Base-by-base conservation (phyloP, 1,284 basidiomycete genomes). In the Crocinoboletus sp. region DNA sequence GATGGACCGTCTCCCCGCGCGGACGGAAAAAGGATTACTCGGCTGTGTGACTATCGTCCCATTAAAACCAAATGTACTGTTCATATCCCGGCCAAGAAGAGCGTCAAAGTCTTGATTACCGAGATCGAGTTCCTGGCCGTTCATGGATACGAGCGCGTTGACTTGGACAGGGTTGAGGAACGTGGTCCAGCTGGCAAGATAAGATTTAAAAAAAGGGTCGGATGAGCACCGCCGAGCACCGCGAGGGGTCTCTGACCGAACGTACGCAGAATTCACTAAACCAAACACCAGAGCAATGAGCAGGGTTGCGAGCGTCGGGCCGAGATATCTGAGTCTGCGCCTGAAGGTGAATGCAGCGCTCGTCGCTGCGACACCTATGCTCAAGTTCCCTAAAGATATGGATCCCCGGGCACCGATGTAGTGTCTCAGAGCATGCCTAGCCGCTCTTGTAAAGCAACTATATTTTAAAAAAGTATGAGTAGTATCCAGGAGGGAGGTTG, bases 171-270 rank as follows among this genome's bases (percentile, higher is more conserved):
- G 45, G 3, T 8, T 24, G 15, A 46, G 42, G 23, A 45, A 45
- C 20, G 44, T 46, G 4, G 42, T 46, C 44, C 44, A 46, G 19
- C 41, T 46, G n/a, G n/a, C n/a, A n/a, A n/a, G n/a, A n/a, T n/a
- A n/a, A n/a, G n/a, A n/a, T n/a, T n/a, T n/a, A n/a, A n/a, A n/a
- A n/a, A n/a, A n/a, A n/a, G n/a, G n/a, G 6, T 40, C 8, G 25
- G 12, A 22, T 40, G 2, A 39, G 15, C 5, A 13, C 22, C n/a
- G 17, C 24, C 5, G 8, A 40, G 13, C 4, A 16, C 23, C 16
- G n/a, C n/a, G n/a, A n/a, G n/a, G 12, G 6, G 7, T n/a, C 20
- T 12, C 2, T 25, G 17, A 1, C 20, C 10, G 5, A 16, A 25
- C 43, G 12, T 46, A 37, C 43, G 43, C 43, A 1, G 43, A 46